phyloP scores from a whole-genome alignment of 805 yeast species.

The Ogataea sp. region DNA sequence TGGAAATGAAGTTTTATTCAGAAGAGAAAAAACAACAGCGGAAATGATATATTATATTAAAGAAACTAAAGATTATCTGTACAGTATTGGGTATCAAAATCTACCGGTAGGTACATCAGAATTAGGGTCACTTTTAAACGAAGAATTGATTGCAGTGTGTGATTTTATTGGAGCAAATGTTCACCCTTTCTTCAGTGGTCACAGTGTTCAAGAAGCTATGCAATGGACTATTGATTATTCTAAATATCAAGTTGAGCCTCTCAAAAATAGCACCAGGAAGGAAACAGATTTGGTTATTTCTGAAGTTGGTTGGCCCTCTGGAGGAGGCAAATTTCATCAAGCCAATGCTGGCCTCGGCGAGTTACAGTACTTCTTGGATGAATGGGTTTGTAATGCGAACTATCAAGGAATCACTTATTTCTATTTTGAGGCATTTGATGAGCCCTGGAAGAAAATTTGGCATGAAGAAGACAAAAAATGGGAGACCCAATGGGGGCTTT shows the following conservation, averaged over 20 bases:
- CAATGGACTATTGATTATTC: slow-evolving; percentile 46
- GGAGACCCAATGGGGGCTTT: slow-evolving; percentile 72
- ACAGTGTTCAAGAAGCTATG: slow-evolving; percentile 34
- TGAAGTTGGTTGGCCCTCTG: slow-evolving; percentile 69
- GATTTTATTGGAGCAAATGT: slow-evolving; percentile 58
- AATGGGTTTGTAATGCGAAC: slow-evolving; percentile 42
- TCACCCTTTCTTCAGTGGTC: slow-evolving; percentile 65
- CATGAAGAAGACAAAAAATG: slow-evolving; percentile 40
- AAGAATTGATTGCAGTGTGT: slow-evolving; percentile 30
- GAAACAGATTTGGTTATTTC: slow-evolving; percentile 32
- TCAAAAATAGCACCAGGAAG: slow-evolving; percentile 9
- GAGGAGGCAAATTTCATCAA: slow-evolving; percentile 41
- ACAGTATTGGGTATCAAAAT: slow-evolving; percentile 23
- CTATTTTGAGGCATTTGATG: slow-evolving; percentile 66
- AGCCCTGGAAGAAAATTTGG: slow-evolving; percentile 57
- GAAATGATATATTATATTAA: slow-evolving; percentile 34
- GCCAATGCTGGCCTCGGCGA: slow-evolving; percentile 40
- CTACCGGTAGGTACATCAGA: slow-evolving; percentile 61
- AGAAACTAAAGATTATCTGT: slow-evolving; percentile 31
- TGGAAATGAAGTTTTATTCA: slow-evolving; percentile 56
- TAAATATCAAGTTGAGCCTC: slow-evolving; percentile 34
- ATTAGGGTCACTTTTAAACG: slow-evolving; percentile 38
- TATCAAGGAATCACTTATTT: slow-evolving; percentile 38
- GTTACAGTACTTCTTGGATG: slow-evolving; percentile 38
- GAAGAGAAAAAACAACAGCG: slow-evolving; percentile 35